Evolutionary conservation across 2,329 filamentous ascomycete species (phyloP).

Genomic region (Colletotrichum sp.): DNA sequence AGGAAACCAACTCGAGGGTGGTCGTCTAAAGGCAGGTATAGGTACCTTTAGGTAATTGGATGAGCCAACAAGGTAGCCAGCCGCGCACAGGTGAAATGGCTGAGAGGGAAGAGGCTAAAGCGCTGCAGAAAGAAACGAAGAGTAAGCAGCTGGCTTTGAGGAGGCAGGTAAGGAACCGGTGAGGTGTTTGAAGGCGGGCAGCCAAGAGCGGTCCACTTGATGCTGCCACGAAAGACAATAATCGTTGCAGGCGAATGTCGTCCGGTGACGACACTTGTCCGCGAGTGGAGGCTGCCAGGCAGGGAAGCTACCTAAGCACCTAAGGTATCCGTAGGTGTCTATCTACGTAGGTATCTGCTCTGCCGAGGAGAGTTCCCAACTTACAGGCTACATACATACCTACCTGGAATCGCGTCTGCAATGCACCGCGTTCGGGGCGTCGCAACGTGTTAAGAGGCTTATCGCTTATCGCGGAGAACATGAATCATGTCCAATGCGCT

Average conservation of each 20-base stretch:
- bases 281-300: neutral
- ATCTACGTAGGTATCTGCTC: neutral
- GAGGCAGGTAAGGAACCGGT: neutral
- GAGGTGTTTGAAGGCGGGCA: neutral
- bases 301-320: neutral
- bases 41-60: neutral
- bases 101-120: neutral
- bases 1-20: neutral
- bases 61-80: neutral
- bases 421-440: neutral
- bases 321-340: too few relatives aligned
- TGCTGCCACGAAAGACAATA: neutral
- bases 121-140: neutral
- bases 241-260: neutral
- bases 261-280: conserved; percentile 14
- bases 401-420: neutral
- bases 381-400: neutral
- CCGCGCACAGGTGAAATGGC: neutral
- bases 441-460: neutral
- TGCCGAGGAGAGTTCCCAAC: neutral
- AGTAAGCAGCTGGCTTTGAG: neutral
- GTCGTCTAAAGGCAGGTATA: neutral
- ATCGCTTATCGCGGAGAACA: neutral
- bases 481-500: neutral
- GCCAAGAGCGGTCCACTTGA: neutral